Evolutionary conservation across 495 filamentous ascomycete genomes (phyloP).

Genomic region (Trypethelium eluteriae): DNA sequence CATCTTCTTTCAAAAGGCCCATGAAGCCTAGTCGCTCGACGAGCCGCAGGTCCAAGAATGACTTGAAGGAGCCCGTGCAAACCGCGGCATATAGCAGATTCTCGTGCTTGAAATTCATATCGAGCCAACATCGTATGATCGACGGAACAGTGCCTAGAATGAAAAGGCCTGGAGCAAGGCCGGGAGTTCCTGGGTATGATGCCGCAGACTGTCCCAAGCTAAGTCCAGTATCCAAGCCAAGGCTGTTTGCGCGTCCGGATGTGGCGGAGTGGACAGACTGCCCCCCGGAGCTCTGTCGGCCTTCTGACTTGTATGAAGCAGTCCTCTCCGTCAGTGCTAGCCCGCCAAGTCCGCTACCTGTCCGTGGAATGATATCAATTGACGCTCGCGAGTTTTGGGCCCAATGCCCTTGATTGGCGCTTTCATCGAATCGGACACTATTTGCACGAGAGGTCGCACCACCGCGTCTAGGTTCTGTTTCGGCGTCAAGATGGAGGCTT

Average conservation of each 20-base stretch:
- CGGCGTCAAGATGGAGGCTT: slow-evolving; percentile 71
- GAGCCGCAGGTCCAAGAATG: slow-evolving; percentile 63
- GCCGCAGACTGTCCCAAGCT: slow-evolving; percentile 53
- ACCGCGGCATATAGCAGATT: slow-evolving; percentile 83
- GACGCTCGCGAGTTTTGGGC: slow-evolving; percentile 72
- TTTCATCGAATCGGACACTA: slow-evolving; percentile 98
- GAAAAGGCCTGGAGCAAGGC: slow-evolving; percentile 74
- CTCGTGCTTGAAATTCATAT: slow-evolving; percentile 74
- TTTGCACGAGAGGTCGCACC: slow-evolving; percentile 83
- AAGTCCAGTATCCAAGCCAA: slow-evolving; percentile 69
- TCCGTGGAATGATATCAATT: slow-evolving; percentile 70
- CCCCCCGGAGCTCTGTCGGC: slow-evolving; percentile 84
- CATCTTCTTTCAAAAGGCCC: slow-evolving; percentile 51
- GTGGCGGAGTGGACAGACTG: slow-evolving; percentile 59
- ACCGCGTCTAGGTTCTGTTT: slow-evolving; percentile 77
- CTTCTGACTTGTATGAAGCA: slow-evolving; percentile 90
- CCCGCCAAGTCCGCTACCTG: slow-evolving; percentile 71
- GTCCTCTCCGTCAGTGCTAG: slow-evolving; percentile 83
- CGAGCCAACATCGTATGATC: slow-evolving; percentile 94
- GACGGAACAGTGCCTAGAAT: slow-evolving; percentile 79
- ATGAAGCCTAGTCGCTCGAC: slow-evolving; percentile 63
- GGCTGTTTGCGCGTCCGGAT: slow-evolving; percentile 74
- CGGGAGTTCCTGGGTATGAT: slow-evolving; percentile 57
- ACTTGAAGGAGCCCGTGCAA: slow-evolving; percentile 85
- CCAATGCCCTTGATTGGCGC: slow-evolving; percentile 84